Conservation (phyloP, 2,329 filamentous ascomycete genomes). For the Aspergillus fumigatus region DNA sequence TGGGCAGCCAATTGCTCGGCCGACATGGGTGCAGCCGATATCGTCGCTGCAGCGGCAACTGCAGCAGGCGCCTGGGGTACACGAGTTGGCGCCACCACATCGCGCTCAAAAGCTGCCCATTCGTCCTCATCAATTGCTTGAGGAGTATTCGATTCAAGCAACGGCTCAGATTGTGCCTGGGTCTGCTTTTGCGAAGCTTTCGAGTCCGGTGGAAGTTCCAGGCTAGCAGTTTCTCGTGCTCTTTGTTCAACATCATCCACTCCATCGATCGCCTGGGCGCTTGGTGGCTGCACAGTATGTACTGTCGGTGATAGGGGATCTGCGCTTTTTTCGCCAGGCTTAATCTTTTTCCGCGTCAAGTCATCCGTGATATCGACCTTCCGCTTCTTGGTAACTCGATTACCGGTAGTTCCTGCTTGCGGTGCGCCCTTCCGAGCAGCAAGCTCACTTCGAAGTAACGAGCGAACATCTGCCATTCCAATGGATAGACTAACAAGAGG, state of each 20-base stretch:
- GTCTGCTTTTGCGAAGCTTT: conserved; percentile 10
- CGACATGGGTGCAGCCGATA: conserved; percentile 65
- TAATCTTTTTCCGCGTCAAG: conserved; percentile 41
- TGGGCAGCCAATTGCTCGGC: conserved; percentile 58
- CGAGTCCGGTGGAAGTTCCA: conserved; percentile 14
- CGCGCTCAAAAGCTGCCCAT: conserved; percentile 83
- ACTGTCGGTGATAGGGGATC: conserved; percentile 30
- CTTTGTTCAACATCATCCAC: conserved; percentile 25
- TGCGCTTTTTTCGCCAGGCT: conserved; percentile 29
- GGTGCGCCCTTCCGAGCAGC: conserved; percentile 67
- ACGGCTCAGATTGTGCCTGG: conserved; percentile 3
- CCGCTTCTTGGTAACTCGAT: conserved; percentile 48
- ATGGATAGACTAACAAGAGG: neutral
- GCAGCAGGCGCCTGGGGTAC: conserved; percentile 27
- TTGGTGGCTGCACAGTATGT: conserved; percentile 22
- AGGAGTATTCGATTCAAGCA: conserved; percentile 8
- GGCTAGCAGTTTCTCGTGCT: conserved; percentile 23
- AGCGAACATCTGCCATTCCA: conserved; percentile 71
- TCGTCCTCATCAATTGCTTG: conserved; percentile 65
- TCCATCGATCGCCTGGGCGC: conserved; percentile 20
- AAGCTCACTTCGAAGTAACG: conserved; percentile 73
- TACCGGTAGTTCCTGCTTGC: conserved; percentile 38
- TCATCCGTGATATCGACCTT: conserved; percentile 46
- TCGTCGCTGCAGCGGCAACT: conserved; percentile 50
- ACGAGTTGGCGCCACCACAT: conserved; percentile 56